These are phyloP conservation scores for Deuterostichococcus epilithicus DNA, from an alignment of 139 green algal species.

Conservation along the genomic window DNA sequence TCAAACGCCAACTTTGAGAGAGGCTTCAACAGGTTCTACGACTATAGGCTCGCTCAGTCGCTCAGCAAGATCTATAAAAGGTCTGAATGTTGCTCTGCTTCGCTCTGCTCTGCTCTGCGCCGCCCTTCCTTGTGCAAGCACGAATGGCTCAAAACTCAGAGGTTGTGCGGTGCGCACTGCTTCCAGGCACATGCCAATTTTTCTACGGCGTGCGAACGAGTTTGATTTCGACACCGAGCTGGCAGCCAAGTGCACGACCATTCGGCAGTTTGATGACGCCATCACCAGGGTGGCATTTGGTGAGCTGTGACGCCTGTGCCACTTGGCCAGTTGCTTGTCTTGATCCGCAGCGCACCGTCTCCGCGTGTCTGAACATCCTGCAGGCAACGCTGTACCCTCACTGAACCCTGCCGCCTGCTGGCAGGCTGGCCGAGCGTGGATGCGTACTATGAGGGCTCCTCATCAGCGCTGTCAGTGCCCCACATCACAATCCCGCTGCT, in stretches of 20 bases:
- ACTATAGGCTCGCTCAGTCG: not conserved
- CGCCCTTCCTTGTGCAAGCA: too few relatives aligned
- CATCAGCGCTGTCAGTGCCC: not conserved
- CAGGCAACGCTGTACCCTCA: not conserved
- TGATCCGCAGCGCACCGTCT: not conserved
- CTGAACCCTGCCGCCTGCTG: not conserved
- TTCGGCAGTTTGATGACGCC: conserved; percentile 82
- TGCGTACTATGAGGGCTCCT: conserved; percentile 71
- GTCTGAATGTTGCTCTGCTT: not conserved
- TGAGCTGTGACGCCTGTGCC: not conserved
- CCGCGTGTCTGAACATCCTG: too few relatives aligned
- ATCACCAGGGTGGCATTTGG: conserved; percentile 68
- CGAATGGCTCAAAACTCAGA: too few relatives aligned
- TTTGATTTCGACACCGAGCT: conserved; percentile 3
- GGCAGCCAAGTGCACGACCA: conserved; percentile 48
- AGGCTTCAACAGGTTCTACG: not conserved
- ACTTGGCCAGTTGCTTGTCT: not conserved
- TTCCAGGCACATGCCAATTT: not conserved
- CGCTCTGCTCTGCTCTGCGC: too few relatives aligned
- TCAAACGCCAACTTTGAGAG: not conserved
- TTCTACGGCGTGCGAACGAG: not conserved
- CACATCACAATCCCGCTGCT: conserved; percentile 53
- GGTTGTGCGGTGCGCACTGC: not conserved
- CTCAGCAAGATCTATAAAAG: not conserved
- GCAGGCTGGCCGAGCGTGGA: conserved; percentile 73